Base-by-base conservation (phyloP, 169 alveolate species). In the Cryptosporidium xiaoi region DNA sequence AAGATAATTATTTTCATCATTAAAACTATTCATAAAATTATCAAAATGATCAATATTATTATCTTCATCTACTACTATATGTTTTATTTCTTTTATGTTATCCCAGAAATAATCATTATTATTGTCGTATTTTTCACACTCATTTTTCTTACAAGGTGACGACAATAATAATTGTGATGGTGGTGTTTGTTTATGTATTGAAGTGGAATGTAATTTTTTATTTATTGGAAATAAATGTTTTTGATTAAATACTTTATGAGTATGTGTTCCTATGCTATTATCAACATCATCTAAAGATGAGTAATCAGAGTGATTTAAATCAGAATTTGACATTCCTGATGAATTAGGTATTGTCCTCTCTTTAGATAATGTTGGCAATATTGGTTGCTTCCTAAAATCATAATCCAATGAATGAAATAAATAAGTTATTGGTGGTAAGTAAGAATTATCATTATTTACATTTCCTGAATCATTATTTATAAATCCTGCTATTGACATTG, bases 401-500 rank as follows among this genome's bases (percentile, higher is more conserved):
- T 77, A 77, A 48, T 77, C 87, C 33, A 77, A 62, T 44, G 87
- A 77, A 77, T 77, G 87, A 40, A 77, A 77, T 48, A 77, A 50
- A 48, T 77, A 77, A 8, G 65, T 77, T 58, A 77, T 77, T 60
- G 87, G 87, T 62, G 87, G 87, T 29, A 77, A 48, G 56, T 46
- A 77, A 40, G 48, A 40, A 40, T 40, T 40, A 1, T 0, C 10
- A 40, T 3, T 40, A 34, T 60, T 13, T n/a, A 16, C 16, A 16
- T 34, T 20, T 10, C 3, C 13, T 66, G 71, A 27, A 20, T 77
- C 87, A 6, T 33, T 24, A 48, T 77, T 77, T 27, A 77, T 77
- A 77, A 77, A 77, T 24, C 87, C 87, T 60, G 87, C 87, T 40
- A 77, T 77, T 40, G 87, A 60, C 87, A 77, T 77, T 40, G 87